phyloP scores from a whole-genome alignment of 768 basidiomycete species.

The Goffeauzyma gilvescens region DNA sequence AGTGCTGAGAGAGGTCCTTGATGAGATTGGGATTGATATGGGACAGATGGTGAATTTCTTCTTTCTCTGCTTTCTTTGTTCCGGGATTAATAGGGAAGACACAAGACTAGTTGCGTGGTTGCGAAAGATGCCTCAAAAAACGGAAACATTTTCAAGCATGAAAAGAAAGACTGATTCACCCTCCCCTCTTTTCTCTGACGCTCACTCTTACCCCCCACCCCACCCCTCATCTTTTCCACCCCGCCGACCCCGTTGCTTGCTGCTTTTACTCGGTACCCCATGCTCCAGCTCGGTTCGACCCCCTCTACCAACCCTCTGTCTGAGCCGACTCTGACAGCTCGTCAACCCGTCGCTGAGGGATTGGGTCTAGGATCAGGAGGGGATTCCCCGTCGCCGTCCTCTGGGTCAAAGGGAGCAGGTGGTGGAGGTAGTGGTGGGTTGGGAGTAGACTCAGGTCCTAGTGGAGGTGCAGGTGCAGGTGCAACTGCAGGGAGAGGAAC shows the following conservation, averaged over 20 bases:
- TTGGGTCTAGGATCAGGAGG: conserved; percentile 49
- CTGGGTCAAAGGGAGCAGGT: too few species aligned
- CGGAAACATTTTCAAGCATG: background rate
- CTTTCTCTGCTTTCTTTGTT: background rate
- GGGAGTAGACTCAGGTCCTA: too few species aligned
- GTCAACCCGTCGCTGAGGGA: conserved; percentile 59
- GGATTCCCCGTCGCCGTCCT: conserved; percentile 31
- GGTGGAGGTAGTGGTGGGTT: conserved; percentile 35
- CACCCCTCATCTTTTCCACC: too few species aligned
- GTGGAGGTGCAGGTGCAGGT: conserved; percentile 28
- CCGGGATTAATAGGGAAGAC: too few species aligned
- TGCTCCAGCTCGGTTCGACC: conserved; percentile 54
- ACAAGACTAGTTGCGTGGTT: too few species aligned
- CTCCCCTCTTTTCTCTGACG: background rate
- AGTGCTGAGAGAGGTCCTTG: conserved; percentile 84
- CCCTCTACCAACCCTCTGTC: conserved; percentile 48
- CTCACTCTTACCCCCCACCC: too few species aligned
- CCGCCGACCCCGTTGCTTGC: too few species aligned
- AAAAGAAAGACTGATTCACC: background rate
- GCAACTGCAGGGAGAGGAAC: conserved; percentile 26
- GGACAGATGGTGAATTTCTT: conserved; percentile 45
- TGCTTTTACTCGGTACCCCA: too few species aligned
- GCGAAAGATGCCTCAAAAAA: too few species aligned
- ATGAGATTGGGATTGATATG: conserved; percentile 84
- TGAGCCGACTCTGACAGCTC: conserved; percentile 44